These are phyloP conservation scores for Tolypocladium cylindrosporum DNA, from an alignment of 2,329 filamentous ascomycete genomes.

Conservation along the genomic window DNA sequence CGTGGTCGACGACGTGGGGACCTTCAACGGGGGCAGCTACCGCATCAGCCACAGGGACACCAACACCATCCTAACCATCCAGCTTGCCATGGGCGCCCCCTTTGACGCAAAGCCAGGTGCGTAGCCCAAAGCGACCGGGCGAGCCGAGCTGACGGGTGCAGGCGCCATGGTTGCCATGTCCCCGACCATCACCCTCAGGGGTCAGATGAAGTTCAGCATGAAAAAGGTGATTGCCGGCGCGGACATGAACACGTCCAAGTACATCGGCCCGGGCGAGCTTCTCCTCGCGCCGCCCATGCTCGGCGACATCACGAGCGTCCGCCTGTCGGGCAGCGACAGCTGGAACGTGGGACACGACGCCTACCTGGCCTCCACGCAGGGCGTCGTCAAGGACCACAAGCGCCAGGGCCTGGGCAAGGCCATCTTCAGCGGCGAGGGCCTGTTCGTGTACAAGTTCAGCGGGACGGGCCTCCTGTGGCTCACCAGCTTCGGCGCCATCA, in stretches of 20 bases:
- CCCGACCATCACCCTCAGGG: slow-evolving; percentile 73
- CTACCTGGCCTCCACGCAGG: slow-evolving; percentile 76
- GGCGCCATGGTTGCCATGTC: slow-evolving; percentile 95
- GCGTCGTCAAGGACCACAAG: slow-evolving; percentile 82
- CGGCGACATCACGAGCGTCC: slow-evolving; percentile 77
- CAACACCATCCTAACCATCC: slow-evolving; percentile 82
- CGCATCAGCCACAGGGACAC: slow-evolving; percentile 85
- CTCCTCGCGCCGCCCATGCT: slow-evolving; percentile 71
- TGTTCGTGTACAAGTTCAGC: slow-evolving; percentile 81
- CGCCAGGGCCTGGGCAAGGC: slow-evolving; percentile 78
- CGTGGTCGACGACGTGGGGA: slow-evolving; percentile 77
- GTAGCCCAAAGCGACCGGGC: not conserved
- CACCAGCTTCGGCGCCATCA: slow-evolving; percentile 88
- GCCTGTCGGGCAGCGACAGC: slow-evolving; percentile 57
- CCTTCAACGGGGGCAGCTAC: slow-evolving; percentile 93
- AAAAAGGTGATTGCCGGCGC: slow-evolving; percentile 85
- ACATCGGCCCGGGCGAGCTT: slow-evolving; percentile 83
- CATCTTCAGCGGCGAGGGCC: slow-evolving; percentile 85
- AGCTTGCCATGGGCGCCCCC: slow-evolving; percentile 82
- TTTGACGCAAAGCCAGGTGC: slow-evolving; percentile 67
- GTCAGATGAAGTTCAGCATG: slow-evolving; percentile 72
- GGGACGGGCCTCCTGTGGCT: slow-evolving; percentile 81
- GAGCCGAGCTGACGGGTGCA: slow-evolving; percentile 12
- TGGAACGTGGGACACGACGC: slow-evolving; percentile 86
- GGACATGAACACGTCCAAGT: slow-evolving; percentile 69